Evolutionary conservation across 179 eudicot species (phyloP), one percentile per base, ranked within the genome.

Genomic region (Sideroxylon spinosum): DNA sequence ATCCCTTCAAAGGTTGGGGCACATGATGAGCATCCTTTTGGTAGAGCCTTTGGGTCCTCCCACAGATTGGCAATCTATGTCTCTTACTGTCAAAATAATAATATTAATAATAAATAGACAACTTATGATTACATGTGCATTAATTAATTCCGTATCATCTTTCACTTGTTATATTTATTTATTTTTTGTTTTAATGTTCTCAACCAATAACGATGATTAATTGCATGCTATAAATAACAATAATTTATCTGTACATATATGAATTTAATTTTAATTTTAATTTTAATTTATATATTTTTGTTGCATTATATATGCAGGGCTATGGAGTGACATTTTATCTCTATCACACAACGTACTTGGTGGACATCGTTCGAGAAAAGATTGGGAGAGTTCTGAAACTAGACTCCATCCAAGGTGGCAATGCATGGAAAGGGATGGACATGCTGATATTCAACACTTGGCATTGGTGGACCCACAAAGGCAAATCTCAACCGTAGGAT

Each of bases 381-480:
- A 85, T 85, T 17, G 98, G 98, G 13, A 73, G 88, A 60, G 94
- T 93, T 14, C 81, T 95, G 37, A 89, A 89, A 57, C 84, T 95
- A 44, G 82, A 88, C 71, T 93, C 98, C 16, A 93, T 95, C 77
- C 73, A 68, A 52, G 90, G 90, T 77, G 98, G 98, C 26, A 81
- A 82, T 81, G 80, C 84, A 1, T 95, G 98, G 98, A 89, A 75
- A 78, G 86, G 87, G 68, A 88, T 89, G 95, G 98, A 93, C 62
- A 84, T 93, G 25, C 89, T 95, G 78, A 79, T 95, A 23, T 95
- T 95, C 88, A 95, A 95, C 85, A 70, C 97, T 6, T 95, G 98
- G 98, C 98, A 95, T 52, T 95, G 98, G 98, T 95, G 98, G 98
- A 89, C 88, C 44, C 98, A 95, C 90, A 88, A 79, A 0, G 98